A percentile compares a stretch with the other conserved stretches of the same genome.
These are phyloP conservation scores for Coemansia sp. DNA, from an alignment of 192 early-diverging fungal genomes.

Conservation along the genomic window DNA sequence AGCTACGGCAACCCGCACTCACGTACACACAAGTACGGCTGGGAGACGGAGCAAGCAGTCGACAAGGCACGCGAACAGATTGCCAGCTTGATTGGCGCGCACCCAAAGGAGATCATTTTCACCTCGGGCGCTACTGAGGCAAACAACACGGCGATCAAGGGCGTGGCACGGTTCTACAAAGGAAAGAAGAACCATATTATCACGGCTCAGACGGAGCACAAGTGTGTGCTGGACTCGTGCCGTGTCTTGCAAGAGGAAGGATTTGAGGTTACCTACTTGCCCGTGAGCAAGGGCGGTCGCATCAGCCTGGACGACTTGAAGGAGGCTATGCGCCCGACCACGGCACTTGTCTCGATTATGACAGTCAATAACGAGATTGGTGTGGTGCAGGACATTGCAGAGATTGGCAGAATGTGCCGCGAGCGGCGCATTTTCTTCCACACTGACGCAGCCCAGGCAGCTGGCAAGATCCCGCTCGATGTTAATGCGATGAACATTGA, in stretches of 20 bases:
- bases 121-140: constrained; percentile 97
- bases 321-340: constrained; percentile 87
- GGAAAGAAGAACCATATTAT: constrained; percentile 95
- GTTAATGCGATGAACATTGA: constrained; percentile 94
- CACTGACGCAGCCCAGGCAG: constrained; percentile 95
- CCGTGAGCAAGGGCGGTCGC: constrained; percentile 82
- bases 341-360: constrained; percentile 93
- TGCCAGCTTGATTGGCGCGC: constrained; percentile 85
- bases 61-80: constrained; percentile 89
- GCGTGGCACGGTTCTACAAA: constrained; percentile 94
- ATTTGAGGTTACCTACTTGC: constrained; percentile 94
- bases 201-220: constrained; percentile 97
- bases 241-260: constrained; percentile 94
- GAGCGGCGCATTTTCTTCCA: constrained; percentile 93
- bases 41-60: constrained; percentile 92
- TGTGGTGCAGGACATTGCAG: constrained; percentile 89
- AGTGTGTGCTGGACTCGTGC: constrained; percentile 97
- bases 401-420: constrained; percentile 89
- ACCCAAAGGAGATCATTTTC: constrained; percentile 96
- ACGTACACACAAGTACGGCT: constrained; percentile 95
- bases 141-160: constrained; percentile 94
- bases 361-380: constrained; percentile 99
- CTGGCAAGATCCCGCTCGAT: constrained; percentile 94
- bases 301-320: constrained; percentile 82
- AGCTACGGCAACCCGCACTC: constrained; percentile 99